Conservation (phyloP, 352 stramenopile species). For the Globisporangium emineosum region DNA sequence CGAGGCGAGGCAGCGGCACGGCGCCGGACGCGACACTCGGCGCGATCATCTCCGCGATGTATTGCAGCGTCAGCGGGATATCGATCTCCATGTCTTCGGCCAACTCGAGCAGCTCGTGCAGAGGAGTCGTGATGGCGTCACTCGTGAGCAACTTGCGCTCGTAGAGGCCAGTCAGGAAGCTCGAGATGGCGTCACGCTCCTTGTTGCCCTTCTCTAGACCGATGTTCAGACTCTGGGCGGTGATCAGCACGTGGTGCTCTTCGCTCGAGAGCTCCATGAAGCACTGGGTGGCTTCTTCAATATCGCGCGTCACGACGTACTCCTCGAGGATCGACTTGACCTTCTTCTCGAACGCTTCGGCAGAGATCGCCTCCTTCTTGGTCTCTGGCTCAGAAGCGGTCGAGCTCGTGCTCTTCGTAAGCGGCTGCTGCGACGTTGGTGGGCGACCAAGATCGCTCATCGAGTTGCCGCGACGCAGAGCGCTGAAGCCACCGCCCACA, state of each 20-base stretch:
- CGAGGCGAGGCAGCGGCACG: slow-evolving; percentile 38
- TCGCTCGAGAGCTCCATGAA: slow-evolving; percentile 56
- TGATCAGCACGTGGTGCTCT: slow-evolving; percentile 46
- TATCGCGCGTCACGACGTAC: slow-evolving; percentile 83
- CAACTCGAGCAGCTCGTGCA: slow-evolving; percentile 68
- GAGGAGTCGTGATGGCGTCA: slow-evolving; percentile 31
- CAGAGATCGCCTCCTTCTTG: slow-evolving; percentile 25
- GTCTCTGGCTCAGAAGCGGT: slow-evolving; percentile 4
- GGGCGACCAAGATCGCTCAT: slow-evolving; percentile 27
- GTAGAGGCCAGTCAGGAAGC: slow-evolving; percentile 50
- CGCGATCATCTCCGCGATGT: slow-evolving; percentile 71
- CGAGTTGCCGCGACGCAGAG: slow-evolving; percentile 17
- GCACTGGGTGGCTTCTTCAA: slow-evolving; percentile 66
- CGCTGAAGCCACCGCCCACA: slow-evolving; percentile 11
- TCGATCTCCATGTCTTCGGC: slow-evolving; percentile 82
- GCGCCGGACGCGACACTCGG: slow-evolving; percentile 45
- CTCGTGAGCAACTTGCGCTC: slow-evolving; percentile 46
- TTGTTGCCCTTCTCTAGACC: slow-evolving; percentile 68
- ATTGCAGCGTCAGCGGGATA: slow-evolving; percentile 66
- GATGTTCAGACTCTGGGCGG: slow-evolving; percentile 54
- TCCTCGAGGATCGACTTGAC: slow-evolving; percentile 80
- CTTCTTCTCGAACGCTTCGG: slow-evolving; percentile 81
- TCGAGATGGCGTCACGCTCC: slow-evolving; percentile 52
- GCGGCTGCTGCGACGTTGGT: slow-evolving; percentile 34
- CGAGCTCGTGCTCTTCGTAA: slow-evolving; percentile 12